phyloP scores from a whole-genome alignment of 129 eudicot genomes.

The Mikania micrantha region DNA sequence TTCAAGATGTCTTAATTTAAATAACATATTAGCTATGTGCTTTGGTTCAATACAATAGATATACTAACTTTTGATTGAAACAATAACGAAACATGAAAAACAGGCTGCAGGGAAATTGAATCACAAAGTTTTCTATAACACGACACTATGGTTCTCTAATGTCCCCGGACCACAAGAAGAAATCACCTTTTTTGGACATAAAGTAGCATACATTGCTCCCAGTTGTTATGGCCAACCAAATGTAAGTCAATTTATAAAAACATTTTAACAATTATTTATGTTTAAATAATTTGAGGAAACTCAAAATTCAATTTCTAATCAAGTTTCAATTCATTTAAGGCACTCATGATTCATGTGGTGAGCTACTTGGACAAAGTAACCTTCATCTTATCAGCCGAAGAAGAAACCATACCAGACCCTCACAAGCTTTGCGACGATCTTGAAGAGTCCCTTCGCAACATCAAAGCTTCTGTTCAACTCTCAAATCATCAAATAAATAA shows the following conservation, averaged over 20 bases:
- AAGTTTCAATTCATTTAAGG: slow-evolving; percentile 9
- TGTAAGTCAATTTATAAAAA: slow-evolving; percentile 1
- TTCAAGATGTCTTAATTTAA: too few relatives aligned
- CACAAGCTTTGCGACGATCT: slow-evolving; percentile 19
- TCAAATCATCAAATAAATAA: not conserved
- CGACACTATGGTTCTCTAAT: slow-evolving; percentile 33
- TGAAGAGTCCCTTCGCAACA: slow-evolving; percentile 20
- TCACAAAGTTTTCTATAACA: slow-evolving; percentile 22
- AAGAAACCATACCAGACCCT: slow-evolving; percentile 33
- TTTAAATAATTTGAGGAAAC: not conserved
- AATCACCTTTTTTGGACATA: slow-evolving; percentile 23
- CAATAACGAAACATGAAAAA: not conserved
- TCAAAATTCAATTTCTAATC: not conserved
- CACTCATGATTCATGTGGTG: slow-evolving; percentile 38
- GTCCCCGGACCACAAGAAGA: slow-evolving; percentile 37
- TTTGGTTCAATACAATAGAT: too few relatives aligned
- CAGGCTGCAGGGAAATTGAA: slow-evolving; percentile 29
- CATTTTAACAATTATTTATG: not conserved
- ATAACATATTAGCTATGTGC: too few relatives aligned
- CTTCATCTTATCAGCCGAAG: slow-evolving; percentile 27
- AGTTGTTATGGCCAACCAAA: slow-evolving; percentile 35
- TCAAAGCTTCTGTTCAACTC: slow-evolving; percentile 5
- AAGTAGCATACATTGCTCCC: slow-evolving; percentile 28
- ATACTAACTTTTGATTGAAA: too few relatives aligned
- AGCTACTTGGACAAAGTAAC: slow-evolving; percentile 25